phyloP scores from a whole-genome alignment of 257 asterid species.

The Ehretia macrophylla region DNA sequence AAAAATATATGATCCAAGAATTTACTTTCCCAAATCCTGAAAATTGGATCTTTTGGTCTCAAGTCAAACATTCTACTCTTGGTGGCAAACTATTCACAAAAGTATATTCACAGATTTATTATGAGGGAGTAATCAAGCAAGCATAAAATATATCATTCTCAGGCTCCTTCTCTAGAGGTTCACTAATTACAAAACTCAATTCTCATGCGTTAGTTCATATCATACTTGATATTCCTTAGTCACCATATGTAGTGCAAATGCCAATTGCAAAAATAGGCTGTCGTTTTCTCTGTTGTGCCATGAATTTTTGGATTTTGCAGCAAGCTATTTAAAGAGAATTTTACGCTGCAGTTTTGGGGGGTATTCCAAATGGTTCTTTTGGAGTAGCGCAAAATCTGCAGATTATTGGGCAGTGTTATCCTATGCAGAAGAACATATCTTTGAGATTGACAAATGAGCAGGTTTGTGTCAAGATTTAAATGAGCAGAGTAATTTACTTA shows the following conservation, averaged over 20 bases:
- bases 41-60: background rate
- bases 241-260: background rate
- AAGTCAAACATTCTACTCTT: background rate
- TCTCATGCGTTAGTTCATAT: background rate
- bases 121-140: background rate
- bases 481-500: too few relatives aligned
- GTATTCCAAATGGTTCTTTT: conserved; percentile 61
- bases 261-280: too few relatives aligned
- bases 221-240: background rate
- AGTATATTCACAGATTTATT: background rate
- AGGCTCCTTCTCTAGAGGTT: background rate
- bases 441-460: conserved; percentile 73
- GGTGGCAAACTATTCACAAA: background rate
- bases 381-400: conserved; percentile 54
- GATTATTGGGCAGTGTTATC: conserved; percentile 74
- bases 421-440: conserved; percentile 70
- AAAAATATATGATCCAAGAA: background rate
- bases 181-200: background rate
- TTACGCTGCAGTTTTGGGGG: conserved; percentile 45
- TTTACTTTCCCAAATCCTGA: too few relatives aligned
- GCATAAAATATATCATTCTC: background rate
- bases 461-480: conserved; percentile 37
- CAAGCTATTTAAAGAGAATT: conserved; percentile 10
- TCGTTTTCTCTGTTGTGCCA: background rate
- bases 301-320: background rate